phyloP scores from a whole-genome alignment of 2,329 filamentous ascomycete species.

The Ascochyta viciae-villosae region DNA sequence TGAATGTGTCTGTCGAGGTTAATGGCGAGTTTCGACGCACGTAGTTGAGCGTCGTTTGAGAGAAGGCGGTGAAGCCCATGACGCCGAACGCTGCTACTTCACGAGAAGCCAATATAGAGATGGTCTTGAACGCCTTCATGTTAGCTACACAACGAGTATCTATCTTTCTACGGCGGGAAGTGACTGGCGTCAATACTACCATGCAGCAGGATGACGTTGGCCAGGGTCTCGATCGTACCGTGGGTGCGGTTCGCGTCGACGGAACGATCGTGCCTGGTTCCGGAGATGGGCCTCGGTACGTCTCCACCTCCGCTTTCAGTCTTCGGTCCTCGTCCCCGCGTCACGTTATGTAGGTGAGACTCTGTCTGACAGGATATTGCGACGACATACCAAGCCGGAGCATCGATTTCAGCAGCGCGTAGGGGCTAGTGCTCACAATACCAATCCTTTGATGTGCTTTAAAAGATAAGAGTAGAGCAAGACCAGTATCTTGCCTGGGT shows the following conservation, averaged over 20 bases:
- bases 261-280: not conserved
- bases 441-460: too few species aligned
- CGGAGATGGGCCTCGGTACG: slow-evolving; percentile 1
- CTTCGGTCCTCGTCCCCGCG: too few species aligned
- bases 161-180: too few species aligned
- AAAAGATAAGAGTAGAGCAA: not conserved
- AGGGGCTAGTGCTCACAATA: too few species aligned
- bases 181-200: too few species aligned
- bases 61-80: slow-evolving; percentile 17
- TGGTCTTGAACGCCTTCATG: too few species aligned
- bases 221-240: not conserved
- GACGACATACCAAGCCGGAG: too few species aligned
- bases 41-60: not conserved
- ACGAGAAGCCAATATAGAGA: not conserved
- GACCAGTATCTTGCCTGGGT: too few species aligned
- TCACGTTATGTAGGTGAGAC: too few species aligned
- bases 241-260: not conserved
- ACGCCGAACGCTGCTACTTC: slow-evolving; percentile 2
- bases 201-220: not conserved
- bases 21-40: not conserved
- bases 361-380: too few species aligned
- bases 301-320: slow-evolving; percentile 4
- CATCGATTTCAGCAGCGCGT: too few species aligned
- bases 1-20: not conserved
- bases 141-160: too few species aligned